Percentiles rank a stretch among this genome's conserved stretches.
Conservation (phyloP, 106 monocot species). For the Dendrobium huoshanense region DNA sequence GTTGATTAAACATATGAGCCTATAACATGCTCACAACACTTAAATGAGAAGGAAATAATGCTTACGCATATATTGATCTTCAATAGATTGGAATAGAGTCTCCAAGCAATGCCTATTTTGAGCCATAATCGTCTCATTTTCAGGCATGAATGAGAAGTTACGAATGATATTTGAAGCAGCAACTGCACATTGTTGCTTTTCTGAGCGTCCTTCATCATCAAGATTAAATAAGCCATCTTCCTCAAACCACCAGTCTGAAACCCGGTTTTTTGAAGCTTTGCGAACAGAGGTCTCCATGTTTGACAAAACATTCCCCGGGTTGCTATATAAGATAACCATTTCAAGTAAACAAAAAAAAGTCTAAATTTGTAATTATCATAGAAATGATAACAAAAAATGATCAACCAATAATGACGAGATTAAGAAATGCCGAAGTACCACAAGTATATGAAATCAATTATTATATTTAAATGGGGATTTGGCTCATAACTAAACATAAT, state of each 20-base stretch:
- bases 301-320: slow-evolving; percentile 18
- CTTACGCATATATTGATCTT: slow-evolving; percentile 78
- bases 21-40: background rate
- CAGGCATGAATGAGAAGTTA: slow-evolving; percentile 99
- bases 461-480: no score
- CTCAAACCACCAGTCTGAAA: slow-evolving; percentile 74
- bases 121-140: slow-evolving; percentile 93
- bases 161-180: slow-evolving; percentile 93
- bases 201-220: slow-evolving; percentile 77
- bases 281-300: slow-evolving; percentile 18
- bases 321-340: slow-evolving; percentile 15
- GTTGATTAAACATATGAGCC: background rate
- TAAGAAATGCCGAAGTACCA: no score
- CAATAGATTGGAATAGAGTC: slow-evolving; percentile 87
- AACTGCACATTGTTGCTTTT: slow-evolving; percentile 92
- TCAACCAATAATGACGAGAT: background rate
- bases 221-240: slow-evolving; percentile 92
- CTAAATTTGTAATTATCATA: background rate
- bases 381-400: background rate
- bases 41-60: background rate
- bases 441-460: no score
- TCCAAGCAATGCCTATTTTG: slow-evolving; percentile 98
- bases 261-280: slow-evolving; percentile 28
- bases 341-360: background rate
- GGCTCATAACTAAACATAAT: no score